A percentile compares a stretch with the other conserved stretches of the same genome.
phyloP scores from a whole-genome alignment of 345 rosid genomes.

The Moricandia arvensis region DNA sequence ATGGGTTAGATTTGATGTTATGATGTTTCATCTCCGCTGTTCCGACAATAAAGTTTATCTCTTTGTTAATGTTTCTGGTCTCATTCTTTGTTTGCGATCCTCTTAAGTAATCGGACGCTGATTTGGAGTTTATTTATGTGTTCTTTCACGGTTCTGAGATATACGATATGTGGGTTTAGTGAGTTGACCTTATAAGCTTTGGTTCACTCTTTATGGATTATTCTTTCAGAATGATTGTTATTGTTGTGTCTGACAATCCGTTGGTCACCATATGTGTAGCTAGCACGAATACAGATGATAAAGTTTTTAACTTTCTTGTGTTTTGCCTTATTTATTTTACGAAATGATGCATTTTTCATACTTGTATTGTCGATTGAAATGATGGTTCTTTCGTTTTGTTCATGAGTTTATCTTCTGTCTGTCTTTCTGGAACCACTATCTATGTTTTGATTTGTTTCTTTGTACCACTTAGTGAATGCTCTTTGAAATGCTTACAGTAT shows the following conservation, averaged over 20 bases:
- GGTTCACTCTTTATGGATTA: neutral
- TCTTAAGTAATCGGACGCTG: neutral
- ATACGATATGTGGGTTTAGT: neutral
- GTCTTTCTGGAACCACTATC: neutral
- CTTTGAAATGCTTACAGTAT: conserved; percentile 5
- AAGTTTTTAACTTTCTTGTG: neutral
- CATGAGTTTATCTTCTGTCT: neutral
- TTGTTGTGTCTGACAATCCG: neutral
- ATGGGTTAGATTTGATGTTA: neutral
- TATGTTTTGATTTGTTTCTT: neutral
- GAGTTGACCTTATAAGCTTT: conserved; percentile 29
- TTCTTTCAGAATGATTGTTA: neutral
- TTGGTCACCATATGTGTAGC: neutral
- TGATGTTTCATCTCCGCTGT: conserved; percentile 5
- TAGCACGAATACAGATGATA: neutral
- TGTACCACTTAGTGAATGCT: neutral
- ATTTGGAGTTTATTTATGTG: neutral
- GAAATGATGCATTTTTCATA: neutral
- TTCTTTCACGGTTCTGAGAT: neutral
- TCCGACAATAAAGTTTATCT: neutral
- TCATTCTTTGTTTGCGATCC: neutral
- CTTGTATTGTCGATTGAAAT: neutral
- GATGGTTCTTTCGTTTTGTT: neutral
- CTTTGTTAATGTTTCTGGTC: conserved; percentile 1
- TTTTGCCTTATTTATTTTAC: neutral